Evolutionary conservation across 2,329 filamentous ascomycete genomes (phyloP).

Genomic region (Alternaria incomplexa): DNA sequence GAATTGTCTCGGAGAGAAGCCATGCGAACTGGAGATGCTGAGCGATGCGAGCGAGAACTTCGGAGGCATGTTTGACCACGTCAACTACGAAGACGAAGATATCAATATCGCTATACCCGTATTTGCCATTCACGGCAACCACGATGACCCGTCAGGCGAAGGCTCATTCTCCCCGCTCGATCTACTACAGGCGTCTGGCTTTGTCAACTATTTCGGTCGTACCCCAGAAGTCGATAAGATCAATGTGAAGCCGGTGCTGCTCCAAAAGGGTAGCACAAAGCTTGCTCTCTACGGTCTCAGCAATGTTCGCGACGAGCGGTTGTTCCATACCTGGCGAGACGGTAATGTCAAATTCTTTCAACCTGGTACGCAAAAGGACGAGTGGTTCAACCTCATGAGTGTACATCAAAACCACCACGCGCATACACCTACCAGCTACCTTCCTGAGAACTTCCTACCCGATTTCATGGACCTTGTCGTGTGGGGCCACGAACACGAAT

Average conservation of each 20-base stretch:
- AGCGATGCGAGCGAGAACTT: slow-evolving; percentile 93
- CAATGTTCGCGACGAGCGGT: slow-evolving; percentile 92
- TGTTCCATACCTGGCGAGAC: slow-evolving; percentile 92
- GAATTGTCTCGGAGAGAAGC: slow-evolving; percentile 94
- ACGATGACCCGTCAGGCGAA: slow-evolving; percentile 97
- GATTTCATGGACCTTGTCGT: slow-evolving; percentile 90
- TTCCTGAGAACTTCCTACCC: slow-evolving; percentile 91
- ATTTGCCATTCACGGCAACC: slow-evolving; percentile 98
- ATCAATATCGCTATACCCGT: slow-evolving; percentile 98
- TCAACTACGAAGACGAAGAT: slow-evolving; percentile 97
- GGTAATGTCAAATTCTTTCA: slow-evolving; percentile 93
- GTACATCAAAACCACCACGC: slow-evolving; percentile 97
- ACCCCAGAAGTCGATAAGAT: slow-evolving; percentile 94
- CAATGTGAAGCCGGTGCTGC: slow-evolving; percentile 83
- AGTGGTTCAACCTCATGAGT: slow-evolving; percentile 96
- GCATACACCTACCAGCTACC: slow-evolving; percentile 88
- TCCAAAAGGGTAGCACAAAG: slow-evolving; percentile 94
- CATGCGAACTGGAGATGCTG: slow-evolving; percentile 91
- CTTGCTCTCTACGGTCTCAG: slow-evolving; percentile 92
- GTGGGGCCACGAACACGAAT: slow-evolving; percentile 99
- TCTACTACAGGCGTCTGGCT: slow-evolving; percentile 84
- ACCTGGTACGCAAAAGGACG: slow-evolving; percentile 76
- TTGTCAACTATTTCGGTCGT: slow-evolving; percentile 95
- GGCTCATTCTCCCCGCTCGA: slow-evolving; percentile 91
- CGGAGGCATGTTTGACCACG: slow-evolving; percentile 83